Evolutionary conservation across 108 stramenopile species (phyloP).

Genomic region (Aureococcus anophagefferens): DNA sequence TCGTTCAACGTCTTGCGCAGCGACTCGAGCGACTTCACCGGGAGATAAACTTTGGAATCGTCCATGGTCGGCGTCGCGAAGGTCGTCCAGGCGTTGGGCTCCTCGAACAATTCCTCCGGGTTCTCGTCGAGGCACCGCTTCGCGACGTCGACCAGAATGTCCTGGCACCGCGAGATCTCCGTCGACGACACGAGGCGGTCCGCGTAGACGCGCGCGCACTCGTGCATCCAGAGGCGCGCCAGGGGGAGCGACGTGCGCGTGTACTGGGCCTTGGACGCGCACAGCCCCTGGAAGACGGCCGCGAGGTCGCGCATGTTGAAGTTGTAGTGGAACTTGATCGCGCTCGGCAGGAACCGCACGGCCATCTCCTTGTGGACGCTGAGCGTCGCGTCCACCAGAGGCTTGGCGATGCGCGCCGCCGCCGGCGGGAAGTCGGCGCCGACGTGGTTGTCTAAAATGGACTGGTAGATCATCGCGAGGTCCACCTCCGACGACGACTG

Average conservation of each 20-base stretch:
- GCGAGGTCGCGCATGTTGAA: slow-evolving; percentile 35
- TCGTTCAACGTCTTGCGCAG: slow-evolving; percentile 13
- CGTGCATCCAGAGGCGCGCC: slow-evolving; percentile 31
- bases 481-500: slow-evolving; percentile 20
- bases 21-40: neutral
- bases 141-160: slow-evolving; percentile 22
- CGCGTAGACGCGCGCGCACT: slow-evolving; percentile 24
- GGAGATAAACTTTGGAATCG: slow-evolving; percentile 8
- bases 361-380: slow-evolving; percentile 18
- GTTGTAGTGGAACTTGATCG: slow-evolving; percentile 38
- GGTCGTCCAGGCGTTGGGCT: slow-evolving; percentile 9
- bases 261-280: slow-evolving; percentile 1
- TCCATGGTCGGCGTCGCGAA: slow-evolving; percentile 16
- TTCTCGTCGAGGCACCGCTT: slow-evolving; percentile 30
- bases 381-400: slow-evolving; percentile 23
- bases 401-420: slow-evolving; percentile 3
- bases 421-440: neutral
- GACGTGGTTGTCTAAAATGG: slow-evolving; percentile 28
- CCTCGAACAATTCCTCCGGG: slow-evolving; percentile 12
- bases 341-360: slow-evolving; percentile 25
- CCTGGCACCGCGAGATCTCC: slow-evolving; percentile 19
- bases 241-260: slow-evolving; percentile 1
- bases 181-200: slow-evolving; percentile 21
- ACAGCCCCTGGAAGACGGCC: slow-evolving; percentile 24
- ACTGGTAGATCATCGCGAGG: slow-evolving; percentile 20